Percentiles rank a stretch among this genome's conserved stretches.
Conservation (phyloP, 2,329 filamentous ascomycete species). For the Penicillium sclerotigenum region DNA sequence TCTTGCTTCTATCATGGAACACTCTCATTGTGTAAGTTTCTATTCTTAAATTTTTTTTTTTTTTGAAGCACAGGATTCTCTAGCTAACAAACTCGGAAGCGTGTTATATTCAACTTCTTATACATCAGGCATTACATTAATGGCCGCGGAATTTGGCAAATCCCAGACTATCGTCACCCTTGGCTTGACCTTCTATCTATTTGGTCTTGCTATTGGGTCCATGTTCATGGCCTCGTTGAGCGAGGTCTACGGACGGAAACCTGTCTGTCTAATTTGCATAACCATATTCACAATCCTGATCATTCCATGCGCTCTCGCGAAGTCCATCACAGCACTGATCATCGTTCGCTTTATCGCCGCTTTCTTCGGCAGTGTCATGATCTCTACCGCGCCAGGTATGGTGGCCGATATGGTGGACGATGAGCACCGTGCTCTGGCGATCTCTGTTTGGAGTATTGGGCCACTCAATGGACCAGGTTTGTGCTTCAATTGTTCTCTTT, state of each 20-base stretch:
- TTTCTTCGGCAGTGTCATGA: conserved; percentile 73
- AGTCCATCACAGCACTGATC: conserved; percentile 66
- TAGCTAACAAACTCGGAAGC: conserved; percentile 24
- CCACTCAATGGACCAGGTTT: conserved; percentile 71
- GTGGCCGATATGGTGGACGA: conserved; percentile 80
- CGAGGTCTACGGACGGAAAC: conserved; percentile 46
- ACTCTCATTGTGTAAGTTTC: conserved; percentile 52
- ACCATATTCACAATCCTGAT: conserved; percentile 64
- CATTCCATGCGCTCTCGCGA: conserved; percentile 68
- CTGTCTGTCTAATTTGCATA: conserved; percentile 66
- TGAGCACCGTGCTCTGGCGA: conserved; percentile 74
- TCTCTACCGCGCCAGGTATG: conserved; percentile 77
- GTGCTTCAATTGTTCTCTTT: conserved; percentile 4
- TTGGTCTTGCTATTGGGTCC: conserved; percentile 69
- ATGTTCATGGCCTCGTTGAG: conserved; percentile 69
- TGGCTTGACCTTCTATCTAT: conserved; percentile 73
- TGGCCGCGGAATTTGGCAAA: conserved; percentile 63
- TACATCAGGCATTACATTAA: conserved; percentile 66
- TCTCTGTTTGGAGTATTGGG: conserved; percentile 78
- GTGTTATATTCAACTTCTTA: conserved; percentile 77
- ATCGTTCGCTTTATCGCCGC: conserved; percentile 71
- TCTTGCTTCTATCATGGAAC: conserved; percentile 56
- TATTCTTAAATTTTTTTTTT: background rate
- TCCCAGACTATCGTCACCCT: conserved; percentile 64
- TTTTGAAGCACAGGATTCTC: background rate